phyloP scores from a whole-genome alignment of 495 filamentous ascomycete species.

The Hypoxylon rickii region DNA sequence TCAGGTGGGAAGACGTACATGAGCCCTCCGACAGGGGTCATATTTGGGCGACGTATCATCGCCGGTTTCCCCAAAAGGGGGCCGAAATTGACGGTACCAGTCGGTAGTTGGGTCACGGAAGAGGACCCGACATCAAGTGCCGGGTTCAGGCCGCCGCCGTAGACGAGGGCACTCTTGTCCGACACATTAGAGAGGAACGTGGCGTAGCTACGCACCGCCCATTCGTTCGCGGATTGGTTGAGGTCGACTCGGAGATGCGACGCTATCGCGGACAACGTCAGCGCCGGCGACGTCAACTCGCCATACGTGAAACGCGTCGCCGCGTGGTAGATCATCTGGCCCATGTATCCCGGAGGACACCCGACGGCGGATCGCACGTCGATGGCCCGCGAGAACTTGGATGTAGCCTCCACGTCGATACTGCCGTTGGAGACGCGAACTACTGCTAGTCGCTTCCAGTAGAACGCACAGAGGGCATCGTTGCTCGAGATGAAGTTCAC shows the following conservation, averaged over 20 bases:
- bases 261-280: not conserved
- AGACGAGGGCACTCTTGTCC: slow-evolving; percentile 44
- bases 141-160: slow-evolving; percentile 32
- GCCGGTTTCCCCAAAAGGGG: not conserved
- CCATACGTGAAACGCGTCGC: not conserved
- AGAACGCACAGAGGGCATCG: not conserved
- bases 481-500: not conserved
- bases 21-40: not conserved
- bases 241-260: slow-evolving; percentile 36
- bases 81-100: not conserved
- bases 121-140: not conserved
- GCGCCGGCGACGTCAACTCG: not conserved
- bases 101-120: not conserved
- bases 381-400: not conserved
- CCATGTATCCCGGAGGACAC: not conserved
- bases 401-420: not conserved
- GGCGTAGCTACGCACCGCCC: slow-evolving; percentile 45
- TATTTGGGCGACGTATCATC: not conserved
- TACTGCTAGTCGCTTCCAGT: not conserved
- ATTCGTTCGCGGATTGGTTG: slow-evolving; percentile 31
- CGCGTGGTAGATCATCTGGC: not conserved
- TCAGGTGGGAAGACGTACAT: not conserved
- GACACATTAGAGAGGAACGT: slow-evolving; percentile 43
- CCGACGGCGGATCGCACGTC: not conserved
- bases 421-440: not conserved